Conservation (phyloP, 2,329 filamentous ascomycete species). For the Lecanicillium sp. region DNA sequence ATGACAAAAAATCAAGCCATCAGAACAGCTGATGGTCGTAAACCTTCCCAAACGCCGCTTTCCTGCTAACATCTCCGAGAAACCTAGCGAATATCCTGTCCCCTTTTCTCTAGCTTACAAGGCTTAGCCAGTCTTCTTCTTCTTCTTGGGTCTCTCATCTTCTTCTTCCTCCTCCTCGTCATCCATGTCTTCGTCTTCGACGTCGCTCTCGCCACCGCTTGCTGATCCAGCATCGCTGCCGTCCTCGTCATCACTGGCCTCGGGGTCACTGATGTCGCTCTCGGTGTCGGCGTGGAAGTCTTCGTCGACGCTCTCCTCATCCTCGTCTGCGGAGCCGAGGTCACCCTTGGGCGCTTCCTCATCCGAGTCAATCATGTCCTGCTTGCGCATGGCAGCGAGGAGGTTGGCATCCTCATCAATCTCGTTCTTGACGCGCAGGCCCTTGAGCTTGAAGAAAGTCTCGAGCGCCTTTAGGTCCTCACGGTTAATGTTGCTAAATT, state of each 20-base stretch:
- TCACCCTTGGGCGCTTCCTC: constrained; percentile 69
- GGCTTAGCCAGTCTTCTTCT: constrained; percentile 35
- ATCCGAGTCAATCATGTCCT: constrained; percentile 77
- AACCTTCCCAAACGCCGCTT: too few relatives aligned
- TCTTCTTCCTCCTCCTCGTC: constrained; percentile 36
- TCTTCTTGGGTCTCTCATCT: constrained; percentile 45
- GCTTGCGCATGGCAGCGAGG: constrained; percentile 75
- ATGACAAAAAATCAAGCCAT: too few relatives aligned
- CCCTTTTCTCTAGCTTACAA: background rate
- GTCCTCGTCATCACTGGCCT: constrained; percentile 85
- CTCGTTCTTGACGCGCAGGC: constrained; percentile 94
- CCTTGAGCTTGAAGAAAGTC: constrained; percentile 94
- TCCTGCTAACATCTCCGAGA: too few relatives aligned
- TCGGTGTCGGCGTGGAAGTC: constrained; percentile 92
- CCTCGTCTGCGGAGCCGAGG: constrained; percentile 89
- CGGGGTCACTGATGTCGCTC: constrained; percentile 94
- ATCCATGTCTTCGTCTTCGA: constrained; percentile 38
- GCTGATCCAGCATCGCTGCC: constrained; percentile 61
- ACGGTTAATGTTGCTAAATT: constrained; percentile 98
- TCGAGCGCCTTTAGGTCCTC: constrained; percentile 97
- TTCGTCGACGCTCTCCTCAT: constrained; percentile 91
- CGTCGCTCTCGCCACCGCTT: constrained; percentile 45
- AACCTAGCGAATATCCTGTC: background rate
- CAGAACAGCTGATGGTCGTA: too few relatives aligned
- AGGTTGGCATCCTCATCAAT: constrained; percentile 87